Percentiles rank a stretch among this genome's conserved stretches.
Conservation (phyloP, 2,329 filamentous ascomycete species). For the Elsinoe australis region DNA sequence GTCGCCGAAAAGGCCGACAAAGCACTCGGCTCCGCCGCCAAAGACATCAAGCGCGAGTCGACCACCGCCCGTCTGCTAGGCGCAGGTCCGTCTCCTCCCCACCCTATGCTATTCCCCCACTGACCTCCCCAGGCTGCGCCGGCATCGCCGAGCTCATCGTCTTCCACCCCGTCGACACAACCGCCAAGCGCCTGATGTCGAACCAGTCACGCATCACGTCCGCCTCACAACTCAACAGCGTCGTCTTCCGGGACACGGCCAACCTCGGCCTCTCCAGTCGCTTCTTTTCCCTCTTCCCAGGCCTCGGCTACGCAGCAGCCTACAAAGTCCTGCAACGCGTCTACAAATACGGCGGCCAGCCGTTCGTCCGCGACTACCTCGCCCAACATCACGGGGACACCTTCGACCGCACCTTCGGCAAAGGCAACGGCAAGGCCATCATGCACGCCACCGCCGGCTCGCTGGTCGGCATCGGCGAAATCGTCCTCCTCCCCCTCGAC, state of each 20-base stretch:
- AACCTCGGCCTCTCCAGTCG: constrained; percentile 61
- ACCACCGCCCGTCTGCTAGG: constrained; percentile 80
- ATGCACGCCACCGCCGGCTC: constrained; percentile 95
- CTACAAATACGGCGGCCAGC: constrained; percentile 98
- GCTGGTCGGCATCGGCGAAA: constrained; percentile 95
- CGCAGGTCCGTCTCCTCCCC: constrained; percentile 58
- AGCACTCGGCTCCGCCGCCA: constrained; percentile 41
- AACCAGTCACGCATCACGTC: constrained; percentile 63
- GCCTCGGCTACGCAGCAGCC: constrained; percentile 90
- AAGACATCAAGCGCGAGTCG: constrained; percentile 74
- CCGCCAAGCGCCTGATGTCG: constrained; percentile 98
- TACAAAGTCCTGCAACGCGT: constrained; percentile 97
- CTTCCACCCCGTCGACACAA: constrained; percentile 95
- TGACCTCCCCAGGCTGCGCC: constrained; percentile 61
- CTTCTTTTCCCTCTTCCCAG: constrained; percentile 93
- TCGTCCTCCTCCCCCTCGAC: constrained; percentile 87
- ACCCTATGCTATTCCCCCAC: too few relatives aligned
- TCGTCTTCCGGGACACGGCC: constrained; percentile 91
- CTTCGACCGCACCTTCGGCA: constrained; percentile 86
- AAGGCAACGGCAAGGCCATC: constrained; percentile 95
- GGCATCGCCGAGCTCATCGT: constrained; percentile 88
- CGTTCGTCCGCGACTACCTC: constrained; percentile 86
- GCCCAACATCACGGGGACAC: constrained; percentile 67
- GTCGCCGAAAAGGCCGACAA: constrained; percentile 22
- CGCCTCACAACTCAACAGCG: constrained; percentile 64